A percentile compares a stretch with the other conserved stretches of the same genome.
phyloP scores from a whole-genome alignment of 2,329 filamentous ascomycete species.

The Fusarium compactum region DNA sequence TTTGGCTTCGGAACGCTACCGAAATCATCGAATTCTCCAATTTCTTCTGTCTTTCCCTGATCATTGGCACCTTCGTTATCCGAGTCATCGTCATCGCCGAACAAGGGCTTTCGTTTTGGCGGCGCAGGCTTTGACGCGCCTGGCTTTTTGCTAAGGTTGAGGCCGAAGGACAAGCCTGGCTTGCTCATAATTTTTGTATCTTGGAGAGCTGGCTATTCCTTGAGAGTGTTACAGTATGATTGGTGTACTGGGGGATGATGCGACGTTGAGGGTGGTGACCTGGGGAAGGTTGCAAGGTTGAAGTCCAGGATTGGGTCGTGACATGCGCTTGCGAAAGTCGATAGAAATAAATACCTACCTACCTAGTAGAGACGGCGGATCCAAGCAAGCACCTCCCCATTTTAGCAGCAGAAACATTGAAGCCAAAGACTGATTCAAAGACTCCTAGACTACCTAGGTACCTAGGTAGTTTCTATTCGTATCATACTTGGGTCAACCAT shows the following conservation, averaged over 20 bases:
- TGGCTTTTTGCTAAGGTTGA: conserved; percentile 71
- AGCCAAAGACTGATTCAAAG: background rate
- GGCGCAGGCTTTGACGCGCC: conserved; percentile 62
- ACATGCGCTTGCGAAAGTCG: background rate
- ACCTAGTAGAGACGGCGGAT: background rate
- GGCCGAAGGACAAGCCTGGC: conserved; percentile 64
- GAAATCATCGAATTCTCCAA: conserved; percentile 73
- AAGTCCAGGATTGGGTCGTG: conserved; percentile 12
- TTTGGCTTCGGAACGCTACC: conserved; percentile 42
- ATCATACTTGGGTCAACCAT: background rate
- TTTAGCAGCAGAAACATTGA: background rate
- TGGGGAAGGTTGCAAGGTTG: conserved; percentile 4
- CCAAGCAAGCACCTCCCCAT: background rate
- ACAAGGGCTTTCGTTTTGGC: conserved; percentile 66
- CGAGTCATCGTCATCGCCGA: conserved; percentile 66
- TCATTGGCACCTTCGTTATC: conserved; percentile 61
- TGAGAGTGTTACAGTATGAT: background rate
- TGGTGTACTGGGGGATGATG: background rate
- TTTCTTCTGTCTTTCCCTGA: conserved; percentile 63
- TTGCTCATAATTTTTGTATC: conserved; percentile 57
- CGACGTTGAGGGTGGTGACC: conserved; percentile 1
- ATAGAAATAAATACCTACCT: background rate
- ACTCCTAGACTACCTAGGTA: background rate
- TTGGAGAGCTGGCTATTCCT: background rate
- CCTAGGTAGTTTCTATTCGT: background rate